A percentile compares a stretch with the other conserved stretches of the same genome.
Conservation (phyloP, 208 protist genomes). For the Histomonas meleagridis region DNA sequence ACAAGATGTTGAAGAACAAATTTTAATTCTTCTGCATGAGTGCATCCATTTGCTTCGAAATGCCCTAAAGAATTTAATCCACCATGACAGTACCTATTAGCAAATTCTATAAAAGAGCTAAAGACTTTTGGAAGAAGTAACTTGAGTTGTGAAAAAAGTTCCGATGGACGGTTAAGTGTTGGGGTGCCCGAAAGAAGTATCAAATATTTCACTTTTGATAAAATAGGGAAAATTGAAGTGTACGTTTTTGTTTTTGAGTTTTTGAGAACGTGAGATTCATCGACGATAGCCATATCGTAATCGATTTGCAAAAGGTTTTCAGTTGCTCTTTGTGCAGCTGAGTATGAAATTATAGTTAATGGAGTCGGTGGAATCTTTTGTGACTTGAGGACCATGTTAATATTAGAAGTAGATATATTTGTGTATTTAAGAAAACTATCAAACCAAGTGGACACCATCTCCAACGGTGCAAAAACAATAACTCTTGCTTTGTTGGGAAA, state of each 20-base stretch:
- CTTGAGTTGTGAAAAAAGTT: constrained; percentile 43
- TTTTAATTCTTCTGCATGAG: constrained; percentile 43
- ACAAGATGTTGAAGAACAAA: constrained; percentile 29
- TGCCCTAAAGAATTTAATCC: not conserved
- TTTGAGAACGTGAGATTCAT: constrained; percentile 50
- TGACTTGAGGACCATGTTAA: not conserved
- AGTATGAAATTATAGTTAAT: not conserved
- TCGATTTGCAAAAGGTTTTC: not conserved
- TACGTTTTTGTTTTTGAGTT: constrained; percentile 42
- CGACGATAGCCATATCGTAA: constrained; percentile 45
- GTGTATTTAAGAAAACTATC: constrained; percentile 33
- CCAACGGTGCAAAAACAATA: constrained; percentile 46
- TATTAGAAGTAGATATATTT: not conserved
- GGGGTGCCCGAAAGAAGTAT: constrained; percentile 49
- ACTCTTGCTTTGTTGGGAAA: constrained; percentile 46
- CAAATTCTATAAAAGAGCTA: constrained; percentile 31
- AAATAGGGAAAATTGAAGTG: constrained; percentile 39
- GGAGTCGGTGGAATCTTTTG: not conserved
- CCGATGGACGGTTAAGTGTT: constrained; percentile 40
- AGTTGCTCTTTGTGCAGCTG: not conserved
- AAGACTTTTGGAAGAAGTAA: constrained; percentile 38
- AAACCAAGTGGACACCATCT: constrained; percentile 36
- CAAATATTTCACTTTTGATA: constrained; percentile 4
- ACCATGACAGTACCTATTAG: constrained; percentile 41
- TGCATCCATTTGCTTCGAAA: constrained; percentile 27